phyloP scores from a whole-genome alignment of 73 alveolate species.

The Paramecium octaurelia region DNA sequence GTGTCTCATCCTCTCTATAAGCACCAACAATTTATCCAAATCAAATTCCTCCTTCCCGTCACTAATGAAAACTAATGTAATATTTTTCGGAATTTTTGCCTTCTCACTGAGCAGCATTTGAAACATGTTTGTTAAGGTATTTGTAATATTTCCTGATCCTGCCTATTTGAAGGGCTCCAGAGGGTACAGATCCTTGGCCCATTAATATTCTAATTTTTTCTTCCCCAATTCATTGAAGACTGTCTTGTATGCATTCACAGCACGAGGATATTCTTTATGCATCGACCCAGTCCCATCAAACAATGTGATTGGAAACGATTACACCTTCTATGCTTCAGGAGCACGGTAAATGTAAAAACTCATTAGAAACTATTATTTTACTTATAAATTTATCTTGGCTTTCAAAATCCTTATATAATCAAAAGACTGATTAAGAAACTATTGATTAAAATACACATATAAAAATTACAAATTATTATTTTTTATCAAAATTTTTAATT shows the following conservation, averaged over 20 bases:
- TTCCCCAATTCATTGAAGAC: background rate
- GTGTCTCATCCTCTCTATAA: background rate
- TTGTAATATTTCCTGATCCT: background rate
- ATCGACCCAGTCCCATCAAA: constrained; percentile 14
- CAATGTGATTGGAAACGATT: background rate
- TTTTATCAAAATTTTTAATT: background rate
- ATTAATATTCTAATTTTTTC: background rate
- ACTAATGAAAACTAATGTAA: background rate
- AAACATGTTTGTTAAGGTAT: background rate
- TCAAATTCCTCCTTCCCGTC: constrained; percentile 25
- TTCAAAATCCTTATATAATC: background rate
- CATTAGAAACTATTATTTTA: background rate
- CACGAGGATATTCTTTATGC: background rate
- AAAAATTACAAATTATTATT: background rate
- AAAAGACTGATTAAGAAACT: background rate
- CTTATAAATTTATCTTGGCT: background rate
- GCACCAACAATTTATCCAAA: background rate
- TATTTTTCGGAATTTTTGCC: background rate
- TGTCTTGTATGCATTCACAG: background rate
- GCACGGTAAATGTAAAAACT: constrained; percentile 6
- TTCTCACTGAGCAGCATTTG: background rate
- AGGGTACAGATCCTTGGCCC: background rate
- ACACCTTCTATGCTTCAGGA: background rate
- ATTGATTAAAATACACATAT: background rate
- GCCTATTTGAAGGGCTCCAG: constrained; percentile 9